These are phyloP conservation scores for Symbiodinium pilosum DNA, from an alignment of 73 alveolate species.

Conservation along the genomic window DNA sequence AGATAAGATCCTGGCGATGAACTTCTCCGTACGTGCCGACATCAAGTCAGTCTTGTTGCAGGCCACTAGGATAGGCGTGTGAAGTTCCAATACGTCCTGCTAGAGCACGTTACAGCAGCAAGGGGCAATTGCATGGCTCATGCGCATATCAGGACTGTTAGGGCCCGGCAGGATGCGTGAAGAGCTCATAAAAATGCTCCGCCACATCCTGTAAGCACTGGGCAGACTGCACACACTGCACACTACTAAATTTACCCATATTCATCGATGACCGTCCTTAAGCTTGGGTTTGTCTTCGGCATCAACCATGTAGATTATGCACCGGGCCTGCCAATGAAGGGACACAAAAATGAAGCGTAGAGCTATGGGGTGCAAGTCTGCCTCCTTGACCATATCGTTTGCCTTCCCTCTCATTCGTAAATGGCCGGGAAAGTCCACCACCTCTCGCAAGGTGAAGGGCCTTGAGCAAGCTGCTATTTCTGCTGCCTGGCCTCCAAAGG, in stretches of 20 bases:
- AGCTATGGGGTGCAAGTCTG: background rate
- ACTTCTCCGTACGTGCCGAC: constrained; percentile 80
- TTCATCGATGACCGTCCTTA: background rate
- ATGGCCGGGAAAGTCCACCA: constrained; percentile 86
- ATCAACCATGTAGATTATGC: constrained; percentile 86
- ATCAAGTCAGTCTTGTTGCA: constrained; percentile 88
- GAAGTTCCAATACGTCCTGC: constrained; percentile 75
- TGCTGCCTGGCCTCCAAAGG: constrained; percentile 31
- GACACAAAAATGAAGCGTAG: too few relatives aligned
- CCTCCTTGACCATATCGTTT: constrained; percentile 72
- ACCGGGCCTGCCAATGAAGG: constrained; percentile 35
- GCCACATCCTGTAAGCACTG: constrained; percentile 66
- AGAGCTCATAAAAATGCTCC: constrained; percentile 89
- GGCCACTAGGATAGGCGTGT: constrained; percentile 78
- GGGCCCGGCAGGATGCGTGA: constrained; percentile 42
- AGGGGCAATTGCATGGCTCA: too few relatives aligned
- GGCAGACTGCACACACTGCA: background rate
- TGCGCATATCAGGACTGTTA: too few relatives aligned
- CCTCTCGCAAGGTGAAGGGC: background rate
- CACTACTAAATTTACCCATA: background rate
- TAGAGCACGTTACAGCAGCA: background rate
- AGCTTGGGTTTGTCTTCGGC: constrained; percentile 90
- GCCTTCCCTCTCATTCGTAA: constrained; percentile 84
- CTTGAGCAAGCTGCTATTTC: background rate
- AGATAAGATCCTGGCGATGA: constrained; percentile 15